Conservation (phyloP, 2,329 filamentous ascomycete species). For the Xylariaceae sp. region DNA sequence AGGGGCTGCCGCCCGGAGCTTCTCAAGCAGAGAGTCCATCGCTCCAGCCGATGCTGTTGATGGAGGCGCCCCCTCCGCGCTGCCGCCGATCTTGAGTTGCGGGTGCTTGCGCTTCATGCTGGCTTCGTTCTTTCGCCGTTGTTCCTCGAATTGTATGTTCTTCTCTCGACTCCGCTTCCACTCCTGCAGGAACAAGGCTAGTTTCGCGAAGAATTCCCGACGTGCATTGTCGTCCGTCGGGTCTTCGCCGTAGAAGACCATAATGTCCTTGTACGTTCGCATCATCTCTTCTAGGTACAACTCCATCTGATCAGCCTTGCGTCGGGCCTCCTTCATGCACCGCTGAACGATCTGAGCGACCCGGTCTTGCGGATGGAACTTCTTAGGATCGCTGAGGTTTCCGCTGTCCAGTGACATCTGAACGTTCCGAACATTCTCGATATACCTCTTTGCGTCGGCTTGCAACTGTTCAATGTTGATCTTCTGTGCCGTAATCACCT, state of each 20-base stretch:
- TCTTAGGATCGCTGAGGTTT: constrained; percentile 92
- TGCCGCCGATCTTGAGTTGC: constrained; percentile 55
- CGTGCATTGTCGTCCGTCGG: constrained; percentile 85
- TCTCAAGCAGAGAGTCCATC: constrained; percentile 94
- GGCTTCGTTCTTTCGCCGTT: constrained; percentile 76
- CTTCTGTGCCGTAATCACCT: constrained; percentile 76
- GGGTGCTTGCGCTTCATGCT: constrained; percentile 87
- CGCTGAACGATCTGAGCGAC: constrained; percentile 87
- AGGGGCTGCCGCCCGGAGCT: constrained; percentile 86
- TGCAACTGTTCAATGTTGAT: constrained; percentile 92
- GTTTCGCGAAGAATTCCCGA: constrained; percentile 90
- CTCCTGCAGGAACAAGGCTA: constrained; percentile 82
- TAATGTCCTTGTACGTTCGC: constrained; percentile 87
- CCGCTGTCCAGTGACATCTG: constrained; percentile 88
- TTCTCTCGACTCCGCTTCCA: constrained; percentile 97
- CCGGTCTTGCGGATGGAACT: constrained; percentile 95
- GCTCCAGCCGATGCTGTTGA: constrained; percentile 75
- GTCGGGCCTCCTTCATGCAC: constrained; percentile 90
- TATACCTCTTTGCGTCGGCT: constrained; percentile 82
- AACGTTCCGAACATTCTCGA: constrained; percentile 90
- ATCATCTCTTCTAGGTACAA: constrained; percentile 91
- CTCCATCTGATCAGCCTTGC: constrained; percentile 94
- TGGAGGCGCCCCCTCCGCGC: constrained; percentile 43
- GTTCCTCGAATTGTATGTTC: constrained; percentile 80
- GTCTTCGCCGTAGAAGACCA: constrained; percentile 95